Evolutionary conservation across 176 grass and related monocot genomes (phyloP).

Genomic region (Oryza glumipatula): DNA sequence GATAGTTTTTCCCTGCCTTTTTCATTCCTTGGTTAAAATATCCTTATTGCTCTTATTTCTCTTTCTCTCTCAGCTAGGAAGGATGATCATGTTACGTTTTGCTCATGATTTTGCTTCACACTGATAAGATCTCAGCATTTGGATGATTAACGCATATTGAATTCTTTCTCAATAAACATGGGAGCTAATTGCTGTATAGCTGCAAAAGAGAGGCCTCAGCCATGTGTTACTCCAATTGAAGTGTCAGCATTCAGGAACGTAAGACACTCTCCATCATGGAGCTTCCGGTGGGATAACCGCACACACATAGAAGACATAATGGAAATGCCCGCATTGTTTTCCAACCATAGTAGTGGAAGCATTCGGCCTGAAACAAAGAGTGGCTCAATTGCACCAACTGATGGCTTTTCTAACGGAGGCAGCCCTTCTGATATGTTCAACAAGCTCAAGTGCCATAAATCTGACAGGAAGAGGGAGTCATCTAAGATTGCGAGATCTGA

Average conservation of each 20-base stretch:
- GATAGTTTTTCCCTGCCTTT: background rate
- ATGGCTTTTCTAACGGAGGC: conserved; percentile 55
- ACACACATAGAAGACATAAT: conserved; percentile 90
- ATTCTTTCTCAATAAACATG: conserved; percentile 53
- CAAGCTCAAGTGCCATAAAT: conserved; percentile 56
- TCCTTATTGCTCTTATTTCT: conserved; percentile 33
- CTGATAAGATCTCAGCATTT: conserved; percentile 7
- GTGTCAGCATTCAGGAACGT: conserved; percentile 70
- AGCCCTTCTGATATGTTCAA: conserved; percentile 52
- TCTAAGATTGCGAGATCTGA: conserved; percentile 45
- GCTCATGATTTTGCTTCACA: conserved; percentile 1
- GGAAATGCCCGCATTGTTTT: conserved; percentile 55
- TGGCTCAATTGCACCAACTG: conserved; percentile 50
- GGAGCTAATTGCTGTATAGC: conserved; percentile 89
- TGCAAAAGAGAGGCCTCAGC: conserved; percentile 67
- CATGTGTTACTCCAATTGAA: conserved; percentile 55
- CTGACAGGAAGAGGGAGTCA: conserved; percentile 47
- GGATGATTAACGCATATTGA: conserved; percentile 39
- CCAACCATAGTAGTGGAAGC: conserved; percentile 61
- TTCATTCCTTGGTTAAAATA: conserved; percentile 35
- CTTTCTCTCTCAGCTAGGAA: conserved; percentile 5
- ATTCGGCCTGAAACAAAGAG: conserved; percentile 63
- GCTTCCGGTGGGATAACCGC: conserved; percentile 90
- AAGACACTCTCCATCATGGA: conserved; percentile 82
- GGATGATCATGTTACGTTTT: background rate